phyloP scores from a whole-genome alignment of 768 basidiomycete species.

The Tulasnella sp. region DNA sequence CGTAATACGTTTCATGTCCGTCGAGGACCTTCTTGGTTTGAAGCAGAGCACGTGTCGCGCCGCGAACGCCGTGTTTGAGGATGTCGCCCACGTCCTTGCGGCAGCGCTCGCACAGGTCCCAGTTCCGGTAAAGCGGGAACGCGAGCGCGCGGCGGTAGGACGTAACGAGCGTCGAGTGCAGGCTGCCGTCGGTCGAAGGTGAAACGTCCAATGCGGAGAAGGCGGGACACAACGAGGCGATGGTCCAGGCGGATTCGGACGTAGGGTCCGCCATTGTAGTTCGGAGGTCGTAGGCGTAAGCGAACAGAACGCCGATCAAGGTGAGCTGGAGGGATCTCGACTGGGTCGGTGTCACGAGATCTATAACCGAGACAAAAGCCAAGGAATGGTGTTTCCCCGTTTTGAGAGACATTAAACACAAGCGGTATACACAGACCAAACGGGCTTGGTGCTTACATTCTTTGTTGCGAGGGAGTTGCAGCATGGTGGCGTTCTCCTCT shows the following conservation, averaged over 20 bases:
- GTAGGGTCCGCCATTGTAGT: conserved; percentile 72
- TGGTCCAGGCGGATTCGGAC: conserved; percentile 81
- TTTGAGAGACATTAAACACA: not conserved
- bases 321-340: conserved; percentile 55
- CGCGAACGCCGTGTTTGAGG: conserved; percentile 49
- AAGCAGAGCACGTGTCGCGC: conserved; percentile 52
- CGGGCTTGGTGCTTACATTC: conserved; percentile 32
- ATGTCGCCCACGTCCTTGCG: conserved; percentile 47
- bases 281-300: conserved; percentile 71
- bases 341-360: conserved; percentile 46
- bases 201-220: conserved; percentile 74
- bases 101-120: conserved; percentile 58
- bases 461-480: conserved; percentile 40
- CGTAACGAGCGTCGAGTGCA: conserved; percentile 40
- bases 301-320: conserved; percentile 58
- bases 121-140: conserved; percentile 75
- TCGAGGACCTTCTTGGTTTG: conserved; percentile 65
- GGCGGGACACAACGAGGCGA: conserved; percentile 56
- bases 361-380: conserved; percentile 28
- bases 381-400: not conserved
- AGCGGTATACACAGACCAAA: not conserved
- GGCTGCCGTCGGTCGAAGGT: conserved; percentile 29
- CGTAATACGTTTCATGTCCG: conserved; percentile 74
- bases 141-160: conserved; percentile 65
- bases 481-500: conserved; percentile 55